Base-by-base conservation (phyloP, 2,329 filamentous ascomycete species). In the Hypoxylon sp. region DNA sequence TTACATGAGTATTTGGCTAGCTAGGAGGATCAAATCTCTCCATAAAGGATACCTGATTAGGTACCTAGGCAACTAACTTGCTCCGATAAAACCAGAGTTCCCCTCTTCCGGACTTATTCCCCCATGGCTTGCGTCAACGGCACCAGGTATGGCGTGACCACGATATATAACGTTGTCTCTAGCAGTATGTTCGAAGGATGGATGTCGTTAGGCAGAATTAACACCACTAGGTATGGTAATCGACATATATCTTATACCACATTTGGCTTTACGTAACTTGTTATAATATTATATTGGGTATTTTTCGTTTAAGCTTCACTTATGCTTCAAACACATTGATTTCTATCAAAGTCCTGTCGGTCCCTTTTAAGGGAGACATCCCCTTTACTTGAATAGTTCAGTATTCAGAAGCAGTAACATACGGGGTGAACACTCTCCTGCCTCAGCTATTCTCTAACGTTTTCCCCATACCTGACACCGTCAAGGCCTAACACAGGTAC, bases 131-230 rank as follows among this genome's bases (percentile, higher is more conserved):
- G 59, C 64, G 59, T 63, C 64, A 67, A 58, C 33, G 39, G 19
- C 47, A 52, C 52, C 59, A 42, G 5, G 47, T 54, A 67, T 67
- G 54, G 33, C 64, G 59, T 67, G 64, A 67, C 59, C n/a, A 48
- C 47, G 37, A 42, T 39, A 44, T 0, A 4, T 42, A 47, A 31
- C 44, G 13, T 59, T 46, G 17, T 17, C 9, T 5, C 26, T 6
- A 24, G 14, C 13, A 14, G 26, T 17, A 9, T 26, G 29, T 37
- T 53, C 14, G 14, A 44, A 19, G 8, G 3, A 11, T 4, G 3
- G 10, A 44, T n/a, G 1, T 52, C 11, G 19, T 9, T 35, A 8
- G 2, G 4, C 19, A 2, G 4, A 35, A 35, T 22, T 5, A 26
- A 6, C 19, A 48, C n/a, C 42, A 11, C 44, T 55, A 14, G 17